Evolutionary conservation across 495 filamentous ascomycete genomes (phyloP).

Genomic region (Thermothielavioides terrestris): DNA sequence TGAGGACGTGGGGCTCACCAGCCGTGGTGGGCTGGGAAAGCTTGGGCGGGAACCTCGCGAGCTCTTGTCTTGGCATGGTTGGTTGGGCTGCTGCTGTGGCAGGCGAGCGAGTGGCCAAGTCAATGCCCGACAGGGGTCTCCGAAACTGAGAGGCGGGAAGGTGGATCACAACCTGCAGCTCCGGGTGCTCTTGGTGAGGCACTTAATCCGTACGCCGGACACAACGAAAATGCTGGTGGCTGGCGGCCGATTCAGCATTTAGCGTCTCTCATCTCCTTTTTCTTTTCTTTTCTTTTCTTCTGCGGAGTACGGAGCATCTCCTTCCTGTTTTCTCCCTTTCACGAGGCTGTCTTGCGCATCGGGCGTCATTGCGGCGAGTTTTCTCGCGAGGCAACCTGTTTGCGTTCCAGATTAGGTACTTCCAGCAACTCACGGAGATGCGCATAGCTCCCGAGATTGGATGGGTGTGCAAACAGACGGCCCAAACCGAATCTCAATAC

Average conservation of each 20-base stretch:
- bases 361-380: too few relatives aligned
- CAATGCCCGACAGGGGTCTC: neutral
- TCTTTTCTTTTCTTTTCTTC: too few relatives aligned
- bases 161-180: neutral
- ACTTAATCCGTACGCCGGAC: neutral
- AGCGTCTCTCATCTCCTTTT: too few relatives aligned
- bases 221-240: slow-evolving; percentile 7
- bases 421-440: too few relatives aligned
- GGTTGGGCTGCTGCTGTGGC: too few relatives aligned
- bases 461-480: neutral
- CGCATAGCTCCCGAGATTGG: slow-evolving; percentile 3
- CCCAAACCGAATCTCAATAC: neutral
- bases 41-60: slow-evolving; percentile 16
- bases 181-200: neutral
- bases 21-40: neutral
- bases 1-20: neutral
- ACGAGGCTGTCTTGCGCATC: too few relatives aligned
- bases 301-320: too few relatives aligned
- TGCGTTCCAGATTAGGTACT: neutral
- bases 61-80: slow-evolving; percentile 13
- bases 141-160: slow-evolving; percentile 16
- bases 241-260: neutral
- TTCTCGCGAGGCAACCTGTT: too few relatives aligned
- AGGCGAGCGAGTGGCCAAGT: neutral
- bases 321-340: too few relatives aligned